These are phyloP conservation scores for Aspergillus baeticus DNA, from an alignment of 495 filamentous ascomycete species.

Conservation along the genomic window DNA sequence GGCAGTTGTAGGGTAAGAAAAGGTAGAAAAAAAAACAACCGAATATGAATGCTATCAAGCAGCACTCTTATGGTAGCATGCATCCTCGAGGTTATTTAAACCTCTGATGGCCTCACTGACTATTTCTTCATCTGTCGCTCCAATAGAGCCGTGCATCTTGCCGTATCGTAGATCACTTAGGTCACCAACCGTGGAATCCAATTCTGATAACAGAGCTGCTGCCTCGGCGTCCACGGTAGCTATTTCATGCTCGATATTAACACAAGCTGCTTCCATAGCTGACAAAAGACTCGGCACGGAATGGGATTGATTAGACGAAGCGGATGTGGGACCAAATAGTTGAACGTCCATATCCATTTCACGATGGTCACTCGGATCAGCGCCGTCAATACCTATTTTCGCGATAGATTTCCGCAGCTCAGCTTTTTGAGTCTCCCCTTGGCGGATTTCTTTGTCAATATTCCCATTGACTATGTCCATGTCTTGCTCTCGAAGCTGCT, in stretches of 20 bases:
- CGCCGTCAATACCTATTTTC: conserved; percentile 52
- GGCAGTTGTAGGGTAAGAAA: too few species aligned
- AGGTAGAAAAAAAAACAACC: not conserved
- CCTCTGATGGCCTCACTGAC: conserved; percentile 54
- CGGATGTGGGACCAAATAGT: conserved; percentile 61
- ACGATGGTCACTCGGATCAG: conserved; percentile 57
- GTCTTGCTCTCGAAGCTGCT: conserved; percentile 65
- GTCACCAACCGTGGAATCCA: conserved; percentile 62
- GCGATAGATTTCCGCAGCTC: conserved; percentile 56
- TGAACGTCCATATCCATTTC: conserved; percentile 71
- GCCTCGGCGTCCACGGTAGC: conserved; percentile 62
- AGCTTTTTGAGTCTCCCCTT: conserved; percentile 60
- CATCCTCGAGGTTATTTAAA: conserved; percentile 58
- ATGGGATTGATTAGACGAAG: conserved; percentile 47
- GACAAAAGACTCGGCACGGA: conserved; percentile 62
- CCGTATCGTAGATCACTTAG: conserved; percentile 85
- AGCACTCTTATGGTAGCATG: conserved; percentile 47
- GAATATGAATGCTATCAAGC: not conserved
- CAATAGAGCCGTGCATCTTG: conserved; percentile 59
- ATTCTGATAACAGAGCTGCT: conserved; percentile 54
- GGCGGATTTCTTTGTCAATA: conserved; percentile 64
- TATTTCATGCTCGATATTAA: conserved; percentile 66
- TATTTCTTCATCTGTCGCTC: conserved; percentile 54
- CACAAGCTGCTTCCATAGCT: conserved; percentile 64
- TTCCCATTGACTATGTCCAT: conserved; percentile 66